A percentile compares a stretch with the other conserved stretches of the same genome.
phyloP scores from a whole-genome alignment of 495 filamentous ascomycete genomes.

The Chaetomium cochliodes region DNA sequence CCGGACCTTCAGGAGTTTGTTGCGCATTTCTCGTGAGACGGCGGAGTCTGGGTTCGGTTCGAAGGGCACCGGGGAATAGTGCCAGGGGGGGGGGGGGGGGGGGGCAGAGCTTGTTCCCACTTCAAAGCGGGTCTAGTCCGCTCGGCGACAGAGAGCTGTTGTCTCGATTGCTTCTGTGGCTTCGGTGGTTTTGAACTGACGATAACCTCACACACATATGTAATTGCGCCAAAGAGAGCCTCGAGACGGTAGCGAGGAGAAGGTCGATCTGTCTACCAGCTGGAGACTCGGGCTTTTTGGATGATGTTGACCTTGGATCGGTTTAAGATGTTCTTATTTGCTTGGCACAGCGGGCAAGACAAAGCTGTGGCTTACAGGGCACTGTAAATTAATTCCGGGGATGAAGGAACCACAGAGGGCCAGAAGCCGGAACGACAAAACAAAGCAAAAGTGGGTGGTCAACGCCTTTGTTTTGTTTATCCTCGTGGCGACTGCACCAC shows the following conservation, averaged over 20 bases:
- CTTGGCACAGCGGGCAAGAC: constrained; percentile 13
- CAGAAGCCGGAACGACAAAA: neutral
- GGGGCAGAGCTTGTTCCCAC: constrained; percentile 13
- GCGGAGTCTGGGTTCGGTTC: constrained; percentile 5
- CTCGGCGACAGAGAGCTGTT: neutral
- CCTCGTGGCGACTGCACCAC: neutral
- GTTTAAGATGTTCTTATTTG: constrained; percentile 9
- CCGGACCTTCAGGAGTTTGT: constrained; percentile 39
- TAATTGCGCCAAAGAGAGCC: too few species aligned
- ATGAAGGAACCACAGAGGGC: neutral
- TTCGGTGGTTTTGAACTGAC: too few species aligned
- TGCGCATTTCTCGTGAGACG: constrained; percentile 42
- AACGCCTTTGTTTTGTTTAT: neutral
- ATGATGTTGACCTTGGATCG: neutral
- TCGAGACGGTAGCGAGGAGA: too few species aligned
- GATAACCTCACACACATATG: too few species aligned
- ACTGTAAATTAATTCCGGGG: constrained; percentile 7
- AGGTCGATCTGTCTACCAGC: too few species aligned
- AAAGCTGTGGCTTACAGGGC: constrained; percentile 2
- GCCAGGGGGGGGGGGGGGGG: constrained; percentile 2
- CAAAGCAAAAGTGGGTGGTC: neutral
- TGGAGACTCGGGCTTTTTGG: too few species aligned
- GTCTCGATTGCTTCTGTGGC: too few species aligned
- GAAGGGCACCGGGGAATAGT: constrained; percentile 2
- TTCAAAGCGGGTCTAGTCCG: constrained; percentile 9